These are phyloP conservation scores for Gaultheria prostrata DNA, from an alignment of 148 eudicot species.

Conservation along the genomic window DNA sequence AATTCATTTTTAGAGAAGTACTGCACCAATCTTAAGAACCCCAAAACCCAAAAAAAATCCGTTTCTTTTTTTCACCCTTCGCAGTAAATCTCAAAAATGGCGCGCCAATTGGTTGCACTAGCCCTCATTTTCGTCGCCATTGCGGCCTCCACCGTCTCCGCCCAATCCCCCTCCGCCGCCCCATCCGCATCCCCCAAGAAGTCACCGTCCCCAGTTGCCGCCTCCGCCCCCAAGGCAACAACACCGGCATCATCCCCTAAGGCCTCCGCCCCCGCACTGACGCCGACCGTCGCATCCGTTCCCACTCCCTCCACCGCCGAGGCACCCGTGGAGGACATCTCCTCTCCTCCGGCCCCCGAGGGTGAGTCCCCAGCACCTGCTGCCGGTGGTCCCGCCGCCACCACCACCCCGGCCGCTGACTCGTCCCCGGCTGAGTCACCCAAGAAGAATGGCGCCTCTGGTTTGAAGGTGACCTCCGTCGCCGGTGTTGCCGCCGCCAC, in stretches of 20 bases:
- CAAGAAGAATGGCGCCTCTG: conserved; percentile 16
- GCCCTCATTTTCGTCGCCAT: conserved; percentile 21
- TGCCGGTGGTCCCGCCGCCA: background rate
- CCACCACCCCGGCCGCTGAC: background rate
- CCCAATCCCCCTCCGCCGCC: conserved; percentile 9
- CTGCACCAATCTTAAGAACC: background rate
- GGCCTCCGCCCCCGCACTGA: background rate
- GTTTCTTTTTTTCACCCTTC: background rate
- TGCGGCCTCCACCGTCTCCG: background rate
- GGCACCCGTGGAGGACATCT: background rate
- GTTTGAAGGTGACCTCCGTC: conserved; percentile 21
- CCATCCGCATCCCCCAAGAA: conserved; percentile 1
- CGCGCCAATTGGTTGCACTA: conserved; percentile 19
- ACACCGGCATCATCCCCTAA: conserved; percentile 11
- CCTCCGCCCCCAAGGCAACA: conserved; percentile 2
- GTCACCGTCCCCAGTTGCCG: background rate
- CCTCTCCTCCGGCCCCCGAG: conserved; percentile 1
- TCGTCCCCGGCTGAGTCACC: conserved; percentile 10
- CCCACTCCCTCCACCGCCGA: background rate
- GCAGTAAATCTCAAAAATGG: conserved; percentile 2
- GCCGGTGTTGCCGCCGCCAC: conserved; percentile 19
- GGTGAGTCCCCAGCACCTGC: background rate
- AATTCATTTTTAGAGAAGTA: conserved; percentile 14
- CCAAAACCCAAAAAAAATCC: background rate
- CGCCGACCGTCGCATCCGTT: background rate